Percentiles rank a stretch among this genome's conserved stretches.
These are phyloP conservation scores for Wickerhamiella domercqiae DNA, from an alignment of 805 yeast species.

Conservation along the genomic window DNA sequence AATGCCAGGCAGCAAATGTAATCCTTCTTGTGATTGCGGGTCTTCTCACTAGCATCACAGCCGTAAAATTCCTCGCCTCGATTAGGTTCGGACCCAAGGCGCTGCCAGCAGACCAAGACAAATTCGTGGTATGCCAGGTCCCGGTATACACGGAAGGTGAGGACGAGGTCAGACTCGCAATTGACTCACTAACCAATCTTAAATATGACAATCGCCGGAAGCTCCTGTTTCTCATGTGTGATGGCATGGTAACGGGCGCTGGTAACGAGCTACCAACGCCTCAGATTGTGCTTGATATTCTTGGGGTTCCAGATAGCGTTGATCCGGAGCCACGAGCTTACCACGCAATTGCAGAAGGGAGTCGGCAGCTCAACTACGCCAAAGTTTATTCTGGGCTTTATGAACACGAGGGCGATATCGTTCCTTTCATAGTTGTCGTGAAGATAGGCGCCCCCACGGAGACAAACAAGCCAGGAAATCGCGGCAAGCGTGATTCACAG, in stretches of 20 bases:
- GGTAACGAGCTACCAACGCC: slow-evolving; percentile 46
- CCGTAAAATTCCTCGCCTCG: slow-evolving; percentile 27
- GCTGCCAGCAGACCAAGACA: slow-evolving; percentile 26
- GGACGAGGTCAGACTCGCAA: slow-evolving; percentile 37
- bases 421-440: slow-evolving; percentile 38
- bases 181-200: slow-evolving; percentile 42
- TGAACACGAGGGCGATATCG: slow-evolving; percentile 38
- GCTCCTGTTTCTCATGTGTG: slow-evolving; percentile 40
- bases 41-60: slow-evolving; percentile 25
- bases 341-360: slow-evolving; percentile 46
- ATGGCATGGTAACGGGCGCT: slow-evolving; percentile 44
- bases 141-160: slow-evolving; percentile 43
- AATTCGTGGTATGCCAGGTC: slow-evolving; percentile 29
- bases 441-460: slow-evolving; percentile 45
- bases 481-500: slow-evolving; percentile 55
- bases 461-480: slow-evolving; percentile 38
- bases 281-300: slow-evolving; percentile 33
- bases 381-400: slow-evolving; percentile 49
- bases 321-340: slow-evolving; percentile 32
- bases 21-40: slow-evolving; percentile 27
- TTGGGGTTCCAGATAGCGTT: slow-evolving; percentile 33
- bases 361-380: slow-evolving; percentile 44
- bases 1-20: slow-evolving; percentile 28
- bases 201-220: slow-evolving; percentile 44
- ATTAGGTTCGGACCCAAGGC: slow-evolving; percentile 25